Evolutionary conservation across 345 rosid genomes (phyloP), one percentile per base, ranked within the genome.

Genomic region (Noccaea bulbosa): DNA sequence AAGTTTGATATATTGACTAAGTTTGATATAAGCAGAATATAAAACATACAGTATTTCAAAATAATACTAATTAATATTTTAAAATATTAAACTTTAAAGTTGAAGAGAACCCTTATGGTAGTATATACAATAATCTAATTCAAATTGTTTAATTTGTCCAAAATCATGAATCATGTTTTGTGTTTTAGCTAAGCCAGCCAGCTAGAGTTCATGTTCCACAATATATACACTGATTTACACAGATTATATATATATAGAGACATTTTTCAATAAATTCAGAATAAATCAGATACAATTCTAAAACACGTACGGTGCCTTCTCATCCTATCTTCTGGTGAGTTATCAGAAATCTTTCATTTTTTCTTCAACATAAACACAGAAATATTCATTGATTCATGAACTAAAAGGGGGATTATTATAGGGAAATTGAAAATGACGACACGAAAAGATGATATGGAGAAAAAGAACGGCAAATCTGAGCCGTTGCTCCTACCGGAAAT

Each of bases 401-500:
- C 46, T 33, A 15, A 39, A 58, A 38, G 48, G 57, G 41, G 4
- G 33, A 41, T 24, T 24, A 5, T 14, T 52, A 44, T 24, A 24
- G 27, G 4, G 45, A 59, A 74, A 24, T 24, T 24, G 44, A 55
- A 63, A 76, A 76, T 70, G 74, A 34, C 47, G 52, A 69, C 22
- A 56, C 32, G 35, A 56, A 16, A 56, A 49, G 76, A 64, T 2
- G 76, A 56, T 1, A 24, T 33, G 55, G 67, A 64, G 67, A 76
- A 17, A 46, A 34, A 0, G 55, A 39, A 64, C 6, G 76, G 41
- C 0, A 64, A 48, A 63, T 40, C 72, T 11, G 76, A 82, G 57
- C 86, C 86, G 69, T 81, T 84, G 62, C 35, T 84, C 12, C 33
- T 10, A 41, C 61, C 58, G 49, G 57, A 73, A 49, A 63, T 22